A percentile compares a stretch with the other conserved stretches of the same genome.
Evolutionary conservation across 2,329 filamentous ascomycete genomes (phyloP).

Genomic region (Emmonsiellopsis sp.): DNA sequence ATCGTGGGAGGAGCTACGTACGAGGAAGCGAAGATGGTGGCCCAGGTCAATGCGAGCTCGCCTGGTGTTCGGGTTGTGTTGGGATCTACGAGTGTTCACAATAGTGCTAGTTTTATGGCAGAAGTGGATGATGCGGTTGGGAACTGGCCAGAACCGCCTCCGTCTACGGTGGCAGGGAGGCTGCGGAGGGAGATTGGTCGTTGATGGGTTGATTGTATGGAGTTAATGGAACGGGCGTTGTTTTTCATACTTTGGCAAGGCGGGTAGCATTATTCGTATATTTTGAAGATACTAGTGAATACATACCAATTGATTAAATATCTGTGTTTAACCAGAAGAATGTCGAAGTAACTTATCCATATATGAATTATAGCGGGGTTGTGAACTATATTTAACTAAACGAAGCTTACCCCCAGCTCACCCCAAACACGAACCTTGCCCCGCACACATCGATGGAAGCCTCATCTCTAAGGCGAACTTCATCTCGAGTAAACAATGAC

Average conservation of each 20-base stretch:
- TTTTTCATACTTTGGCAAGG: not conserved
- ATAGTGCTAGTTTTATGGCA: conserved; percentile 77
- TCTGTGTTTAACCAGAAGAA: not conserved
- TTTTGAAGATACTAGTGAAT: not conserved
- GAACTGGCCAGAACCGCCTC: conserved; percentile 67
- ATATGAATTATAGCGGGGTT: not conserved
- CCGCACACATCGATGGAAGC: no score
- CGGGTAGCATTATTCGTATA: not conserved
- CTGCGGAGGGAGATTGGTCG: conserved; percentile 53
- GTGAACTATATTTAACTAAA: no score
- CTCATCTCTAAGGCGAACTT: no score
- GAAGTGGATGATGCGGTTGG: conserved; percentile 84
- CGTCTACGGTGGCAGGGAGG: conserved; percentile 52
- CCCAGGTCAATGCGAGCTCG: conserved; percentile 84
- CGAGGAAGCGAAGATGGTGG: conserved; percentile 92
- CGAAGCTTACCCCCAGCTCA: no score
- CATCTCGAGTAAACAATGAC: no score
- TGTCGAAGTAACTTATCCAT: not conserved
- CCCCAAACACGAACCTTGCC: no score
- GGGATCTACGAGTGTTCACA: conserved; percentile 80
- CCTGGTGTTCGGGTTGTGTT: conserved; percentile 84
- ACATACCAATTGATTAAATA: not conserved
- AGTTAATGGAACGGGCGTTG: not conserved
- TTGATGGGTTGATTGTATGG: conserved; percentile 16
- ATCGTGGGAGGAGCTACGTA: conserved; percentile 91